Conservation (phyloP, 164 flowering plant species). For the Piper betle region DNA sequence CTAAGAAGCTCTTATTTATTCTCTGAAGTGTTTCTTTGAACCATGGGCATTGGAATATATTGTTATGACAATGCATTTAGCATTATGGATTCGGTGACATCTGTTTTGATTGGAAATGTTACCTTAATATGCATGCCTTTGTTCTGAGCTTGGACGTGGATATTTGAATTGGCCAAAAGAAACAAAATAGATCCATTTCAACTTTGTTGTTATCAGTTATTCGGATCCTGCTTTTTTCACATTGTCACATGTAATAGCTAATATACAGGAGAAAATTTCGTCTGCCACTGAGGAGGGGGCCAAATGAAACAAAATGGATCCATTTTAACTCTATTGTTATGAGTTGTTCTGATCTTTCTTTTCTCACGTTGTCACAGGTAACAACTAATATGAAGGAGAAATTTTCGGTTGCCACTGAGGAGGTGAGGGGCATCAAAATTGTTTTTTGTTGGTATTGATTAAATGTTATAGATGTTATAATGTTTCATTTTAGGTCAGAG, state of each 20-base stretch:
- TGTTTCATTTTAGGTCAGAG: constrained; percentile 53
- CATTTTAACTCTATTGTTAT: too few species aligned
- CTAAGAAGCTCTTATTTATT: too few species aligned
- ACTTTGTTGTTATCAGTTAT: too few species aligned
- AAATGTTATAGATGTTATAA: neutral
- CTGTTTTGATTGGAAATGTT: too few species aligned
- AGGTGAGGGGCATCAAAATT: constrained; percentile 25
- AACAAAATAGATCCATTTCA: neutral
- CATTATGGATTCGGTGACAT: too few species aligned
- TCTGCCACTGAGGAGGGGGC: constrained; percentile 63
- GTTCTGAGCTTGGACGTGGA: too few species aligned
- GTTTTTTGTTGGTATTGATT: neutral
- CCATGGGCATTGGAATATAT: too few species aligned
- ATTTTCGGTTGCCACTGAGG: constrained; percentile 65
- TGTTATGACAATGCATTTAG: too few species aligned
- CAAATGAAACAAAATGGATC: too few species aligned
- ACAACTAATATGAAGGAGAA: constrained; percentile 47
- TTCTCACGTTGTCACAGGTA: too few species aligned
- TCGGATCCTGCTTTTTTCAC: neutral
- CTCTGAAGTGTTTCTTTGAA: too few species aligned
- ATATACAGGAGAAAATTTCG: constrained; percentile 70
- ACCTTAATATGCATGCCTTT: too few species aligned
- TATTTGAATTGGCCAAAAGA: neutral
- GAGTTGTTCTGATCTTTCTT: constrained; percentile 1
- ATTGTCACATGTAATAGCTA: constrained; percentile 52